Evolutionary conservation across 2,329 filamentous ascomycete species (phyloP).

Genomic region (Chaetomiaceae sp.): DNA sequence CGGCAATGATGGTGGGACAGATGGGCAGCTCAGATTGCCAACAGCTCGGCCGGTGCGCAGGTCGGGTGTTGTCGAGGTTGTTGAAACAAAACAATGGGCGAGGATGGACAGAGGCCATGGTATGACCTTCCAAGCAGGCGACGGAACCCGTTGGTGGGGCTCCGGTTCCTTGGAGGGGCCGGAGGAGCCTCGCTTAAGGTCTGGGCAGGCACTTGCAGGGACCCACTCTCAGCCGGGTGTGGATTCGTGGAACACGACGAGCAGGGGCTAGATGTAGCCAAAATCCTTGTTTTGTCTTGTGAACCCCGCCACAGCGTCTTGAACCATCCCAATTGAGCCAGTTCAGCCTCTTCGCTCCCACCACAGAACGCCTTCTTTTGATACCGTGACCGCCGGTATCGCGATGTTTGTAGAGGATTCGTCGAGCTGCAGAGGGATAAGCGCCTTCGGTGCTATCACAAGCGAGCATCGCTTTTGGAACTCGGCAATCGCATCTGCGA

Average conservation of each 20-base stretch:
- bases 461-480: no score
- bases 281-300: not conserved
- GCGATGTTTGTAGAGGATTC: no score
- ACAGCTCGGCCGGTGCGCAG: not conserved
- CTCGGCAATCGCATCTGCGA: no score
- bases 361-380: no score
- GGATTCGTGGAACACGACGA: not conserved
- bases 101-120: constrained; percentile 1
- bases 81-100: not conserved
- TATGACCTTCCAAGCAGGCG: not conserved
- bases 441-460: no score
- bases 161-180: not conserved
- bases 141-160: not conserved
- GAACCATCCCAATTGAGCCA: no score
- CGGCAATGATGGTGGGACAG: not conserved
- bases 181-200: not conserved
- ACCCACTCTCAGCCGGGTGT: not conserved
- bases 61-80: not conserved
- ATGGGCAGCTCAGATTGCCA: not conserved
- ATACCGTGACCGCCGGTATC: no score
- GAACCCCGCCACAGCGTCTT: no score
- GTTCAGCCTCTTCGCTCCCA: no score
- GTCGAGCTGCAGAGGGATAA: no score
- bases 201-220: constrained; percentile 1
- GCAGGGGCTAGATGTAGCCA: not conserved